phyloP scores from a whole-genome alignment of 1,284 basidiomycete species.

The Ceratorhiza oryzae-sativae region DNA sequence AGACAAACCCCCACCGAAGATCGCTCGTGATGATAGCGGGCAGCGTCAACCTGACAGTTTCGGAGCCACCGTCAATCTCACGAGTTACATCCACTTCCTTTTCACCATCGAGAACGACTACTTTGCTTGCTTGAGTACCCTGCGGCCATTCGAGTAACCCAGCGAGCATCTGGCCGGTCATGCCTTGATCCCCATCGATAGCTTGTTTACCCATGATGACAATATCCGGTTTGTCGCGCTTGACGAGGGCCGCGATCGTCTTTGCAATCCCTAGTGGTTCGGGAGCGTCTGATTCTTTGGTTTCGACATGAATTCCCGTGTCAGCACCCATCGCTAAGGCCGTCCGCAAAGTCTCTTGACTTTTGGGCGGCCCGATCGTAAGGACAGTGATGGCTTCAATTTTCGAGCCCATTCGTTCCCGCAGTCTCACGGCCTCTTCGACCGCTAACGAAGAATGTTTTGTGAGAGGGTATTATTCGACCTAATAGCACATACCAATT shows the following conservation, averaged over 20 bases:
- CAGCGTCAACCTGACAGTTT: conserved; percentile 81
- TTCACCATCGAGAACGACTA: conserved; percentile 75
- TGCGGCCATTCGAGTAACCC: conserved; percentile 93
- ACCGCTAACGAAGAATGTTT: conserved; percentile 69
- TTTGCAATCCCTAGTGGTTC: conserved; percentile 91
- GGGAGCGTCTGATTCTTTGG: conserved; percentile 71
- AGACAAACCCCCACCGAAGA: conserved; percentile 67
- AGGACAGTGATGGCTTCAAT: conserved; percentile 89
- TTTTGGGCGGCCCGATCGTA: conserved; percentile 91
- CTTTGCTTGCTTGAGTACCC: conserved; percentile 93
- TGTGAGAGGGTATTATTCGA: neutral
- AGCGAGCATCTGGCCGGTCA: conserved; percentile 98
- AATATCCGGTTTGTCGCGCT: conserved; percentile 75
- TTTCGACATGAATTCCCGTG: conserved; percentile 88
- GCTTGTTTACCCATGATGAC: conserved; percentile 99
- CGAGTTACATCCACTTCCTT: conserved; percentile 79
- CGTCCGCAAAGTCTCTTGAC: conserved; percentile 90
- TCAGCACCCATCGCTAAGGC: conserved; percentile 99
- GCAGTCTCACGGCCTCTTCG: conserved; percentile 94
- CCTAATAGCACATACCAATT: conserved; percentile 70
- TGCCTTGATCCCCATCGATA: conserved; percentile 96
- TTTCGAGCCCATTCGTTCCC: conserved; percentile 78
- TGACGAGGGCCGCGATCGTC: conserved; percentile 79
- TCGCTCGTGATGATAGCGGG: conserved; percentile 95
- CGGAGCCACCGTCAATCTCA: conserved; percentile 95